Conservation (phyloP, 2,329 filamentous ascomycete species). For the Verticillium nonalfalfae region DNA sequence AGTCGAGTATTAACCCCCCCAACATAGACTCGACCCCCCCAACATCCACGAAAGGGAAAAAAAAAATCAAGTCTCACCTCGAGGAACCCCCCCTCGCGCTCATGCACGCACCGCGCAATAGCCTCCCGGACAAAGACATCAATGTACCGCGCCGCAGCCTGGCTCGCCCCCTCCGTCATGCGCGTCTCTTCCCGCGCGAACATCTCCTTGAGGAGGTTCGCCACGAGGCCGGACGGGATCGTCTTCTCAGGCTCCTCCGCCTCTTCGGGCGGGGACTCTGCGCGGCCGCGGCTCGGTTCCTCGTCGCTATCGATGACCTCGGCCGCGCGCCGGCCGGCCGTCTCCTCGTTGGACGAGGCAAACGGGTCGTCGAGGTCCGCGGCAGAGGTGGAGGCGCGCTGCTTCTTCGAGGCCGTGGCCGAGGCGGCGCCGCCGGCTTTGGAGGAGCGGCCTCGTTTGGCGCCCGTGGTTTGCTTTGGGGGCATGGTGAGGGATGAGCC, state of each 20-base stretch:
- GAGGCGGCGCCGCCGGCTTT: slow-evolving; percentile 3
- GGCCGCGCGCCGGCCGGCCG: not conserved
- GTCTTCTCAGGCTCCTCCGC: slow-evolving; percentile 33
- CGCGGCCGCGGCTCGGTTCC: slow-evolving; percentile 10
- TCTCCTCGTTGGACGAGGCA: slow-evolving; percentile 25
- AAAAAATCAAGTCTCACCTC: slow-evolving; percentile 49
- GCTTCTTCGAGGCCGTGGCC: slow-evolving; percentile 11
- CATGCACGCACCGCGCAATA: slow-evolving; percentile 69
- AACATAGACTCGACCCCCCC: not conserved
- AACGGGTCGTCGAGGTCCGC: slow-evolving; percentile 19
- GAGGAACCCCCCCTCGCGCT: slow-evolving; percentile 63
- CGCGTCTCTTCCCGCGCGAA: slow-evolving; percentile 68
- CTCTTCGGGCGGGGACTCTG: slow-evolving; percentile 14
- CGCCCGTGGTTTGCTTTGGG: slow-evolving; percentile 29
- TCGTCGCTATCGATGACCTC: slow-evolving; percentile 18
- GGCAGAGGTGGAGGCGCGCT: slow-evolving; percentile 12
- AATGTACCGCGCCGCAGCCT: slow-evolving; percentile 74
- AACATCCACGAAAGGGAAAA: not conserved
- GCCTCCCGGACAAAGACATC: slow-evolving; percentile 89
- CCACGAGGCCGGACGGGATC: slow-evolving; percentile 70
- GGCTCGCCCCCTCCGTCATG: slow-evolving; percentile 72
- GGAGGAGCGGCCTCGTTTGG: slow-evolving; percentile 27
- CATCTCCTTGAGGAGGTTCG: slow-evolving; percentile 70
- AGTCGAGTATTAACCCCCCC: too few relatives aligned
- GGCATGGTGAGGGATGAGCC: slow-evolving; percentile 31